Percentiles rank a stretch among this genome's conserved stretches.
phyloP scores from a whole-genome alignment of 1,284 basidiomycete species.

The Neolentinus lepideus region DNA sequence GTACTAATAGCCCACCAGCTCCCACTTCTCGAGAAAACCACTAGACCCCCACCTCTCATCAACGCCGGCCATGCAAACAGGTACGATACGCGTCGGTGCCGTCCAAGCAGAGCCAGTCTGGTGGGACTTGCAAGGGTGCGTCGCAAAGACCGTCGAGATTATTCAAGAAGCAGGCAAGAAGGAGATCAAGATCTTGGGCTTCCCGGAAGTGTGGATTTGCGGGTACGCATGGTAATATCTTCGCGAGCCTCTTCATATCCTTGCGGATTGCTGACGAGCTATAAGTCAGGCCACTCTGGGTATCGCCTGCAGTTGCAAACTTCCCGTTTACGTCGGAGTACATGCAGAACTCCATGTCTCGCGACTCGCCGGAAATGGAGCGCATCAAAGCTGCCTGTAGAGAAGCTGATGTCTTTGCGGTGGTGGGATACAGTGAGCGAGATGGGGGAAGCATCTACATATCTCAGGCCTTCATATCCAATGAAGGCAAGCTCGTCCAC shows the following conservation, averaged over 20 bases:
- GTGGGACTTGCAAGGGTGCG: conserved; percentile 26
- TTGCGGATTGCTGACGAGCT: neutral
- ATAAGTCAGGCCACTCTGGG: conserved; percentile 22
- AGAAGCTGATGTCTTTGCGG: conserved; percentile 19
- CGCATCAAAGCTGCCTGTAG: conserved; percentile 23
- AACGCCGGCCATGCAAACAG: too few species aligned
- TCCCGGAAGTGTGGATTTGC: conserved; percentile 23
- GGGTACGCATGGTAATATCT: conserved; percentile 9
- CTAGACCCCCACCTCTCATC: too few species aligned
- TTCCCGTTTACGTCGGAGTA: conserved; percentile 22
- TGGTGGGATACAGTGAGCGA: conserved; percentile 24
- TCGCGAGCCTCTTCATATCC: neutral
- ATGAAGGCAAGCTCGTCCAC: conserved; percentile 22
- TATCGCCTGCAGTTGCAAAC: conserved; percentile 23
- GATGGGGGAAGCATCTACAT: conserved; percentile 23
- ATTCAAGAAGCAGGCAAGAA: conserved; percentile 21
- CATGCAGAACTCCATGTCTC: conserved; percentile 21
- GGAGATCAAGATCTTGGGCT: conserved; percentile 25
- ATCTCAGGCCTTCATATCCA: conserved; percentile 22
- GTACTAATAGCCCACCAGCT: too few species aligned
- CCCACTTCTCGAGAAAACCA: too few species aligned
- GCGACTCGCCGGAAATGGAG: conserved; percentile 25
- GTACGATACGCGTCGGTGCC: conserved; percentile 14
- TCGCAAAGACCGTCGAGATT: conserved; percentile 23
- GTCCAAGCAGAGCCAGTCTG: conserved; percentile 25